Evolutionary conservation across 1,284 basidiomycete genomes (phyloP), one percentile per base, ranked within the genome.

Genomic region (Moesziomyces parantarcticus): DNA sequence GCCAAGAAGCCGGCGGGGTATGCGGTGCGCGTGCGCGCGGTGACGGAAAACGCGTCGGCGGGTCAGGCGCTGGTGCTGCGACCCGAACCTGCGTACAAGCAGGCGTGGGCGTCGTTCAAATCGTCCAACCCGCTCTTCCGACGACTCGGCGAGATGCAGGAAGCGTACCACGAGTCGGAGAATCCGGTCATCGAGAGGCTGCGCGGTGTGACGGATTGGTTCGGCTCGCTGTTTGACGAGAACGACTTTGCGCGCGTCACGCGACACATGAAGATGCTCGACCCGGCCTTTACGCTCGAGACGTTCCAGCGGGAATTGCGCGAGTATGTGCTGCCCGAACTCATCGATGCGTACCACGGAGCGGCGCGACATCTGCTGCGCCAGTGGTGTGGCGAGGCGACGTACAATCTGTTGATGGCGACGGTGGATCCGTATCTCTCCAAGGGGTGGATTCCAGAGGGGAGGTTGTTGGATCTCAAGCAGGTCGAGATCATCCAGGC

Each of bases 331-430:
- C 89, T 99, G 3, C 97, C 97, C 0, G 97, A 99, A 84, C 89
- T 99, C 7, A 93, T 99, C 9, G 97, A 99, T 83, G 94, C 94
- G 21, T 98, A 97, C 84, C 85, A 98, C 74, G 90, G 89, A 54
- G 94, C 93, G 11, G 95, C 97, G 80, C 88, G 90, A 78, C 92
- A 94, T 80, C 87, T 91, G 7, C 86, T 99, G 75, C 89, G 89
- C 80, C 89, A 89, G 77, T 99, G 97, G 97, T 97, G 94, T 84
- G 90, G 92, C 34, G 97, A 99, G 86, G 97, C 93, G 94, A 94
- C 85, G 14, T 83, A 67, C 70, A 98, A 97, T 80, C 92, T 99
- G 13, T 88, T 98, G 3, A 97, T 95, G 91, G 96, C 96, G 3
- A 97, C 94, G 3, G 92, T 99, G 89, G 94, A 97, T 78, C 92